Evolutionary conservation across 495 filamentous ascomycete species (phyloP).

Genomic region (Margaritispora aquatica): DNA sequence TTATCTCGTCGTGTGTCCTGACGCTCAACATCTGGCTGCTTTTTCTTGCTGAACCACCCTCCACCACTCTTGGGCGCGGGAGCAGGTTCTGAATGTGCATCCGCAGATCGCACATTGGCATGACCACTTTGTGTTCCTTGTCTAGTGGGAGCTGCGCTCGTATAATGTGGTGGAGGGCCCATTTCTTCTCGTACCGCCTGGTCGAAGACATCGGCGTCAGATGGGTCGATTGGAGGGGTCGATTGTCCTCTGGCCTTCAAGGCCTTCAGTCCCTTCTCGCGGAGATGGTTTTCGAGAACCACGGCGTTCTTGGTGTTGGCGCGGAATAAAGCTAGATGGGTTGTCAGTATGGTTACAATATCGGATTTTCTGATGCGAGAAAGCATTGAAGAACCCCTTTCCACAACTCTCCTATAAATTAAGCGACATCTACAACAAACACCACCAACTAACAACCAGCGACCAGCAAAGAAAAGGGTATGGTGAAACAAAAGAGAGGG

Average conservation of each 20-base stretch:
- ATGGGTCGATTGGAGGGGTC: conserved; percentile 28
- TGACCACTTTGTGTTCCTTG: conserved; percentile 7
- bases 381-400: too few species aligned
- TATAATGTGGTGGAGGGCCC: conserved; percentile 16
- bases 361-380: too few species aligned
- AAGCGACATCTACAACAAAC: too few species aligned
- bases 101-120: background rate
- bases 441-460: too few species aligned
- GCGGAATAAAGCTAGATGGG: conserved; percentile 27
- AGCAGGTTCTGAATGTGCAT: conserved; percentile 14
- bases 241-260: conserved; percentile 29
- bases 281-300: conserved; percentile 64
- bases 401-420: too few species aligned
- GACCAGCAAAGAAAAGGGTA: too few species aligned
- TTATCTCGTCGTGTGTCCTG: background rate
- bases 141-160: background rate
- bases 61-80: conserved; percentile 17
- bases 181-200: conserved; percentile 13
- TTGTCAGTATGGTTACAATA: background rate
- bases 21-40: conserved; percentile 32
- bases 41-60: conserved; percentile 32
- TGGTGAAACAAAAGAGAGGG: background rate
- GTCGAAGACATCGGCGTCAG: conserved; percentile 36
- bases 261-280: conserved; percentile 47
- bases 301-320: conserved; percentile 75